These are phyloP conservation scores for Lichtheimia hyalospora DNA, from an alignment of 371 early-diverging fungal species.

Conservation along the genomic window DNA sequence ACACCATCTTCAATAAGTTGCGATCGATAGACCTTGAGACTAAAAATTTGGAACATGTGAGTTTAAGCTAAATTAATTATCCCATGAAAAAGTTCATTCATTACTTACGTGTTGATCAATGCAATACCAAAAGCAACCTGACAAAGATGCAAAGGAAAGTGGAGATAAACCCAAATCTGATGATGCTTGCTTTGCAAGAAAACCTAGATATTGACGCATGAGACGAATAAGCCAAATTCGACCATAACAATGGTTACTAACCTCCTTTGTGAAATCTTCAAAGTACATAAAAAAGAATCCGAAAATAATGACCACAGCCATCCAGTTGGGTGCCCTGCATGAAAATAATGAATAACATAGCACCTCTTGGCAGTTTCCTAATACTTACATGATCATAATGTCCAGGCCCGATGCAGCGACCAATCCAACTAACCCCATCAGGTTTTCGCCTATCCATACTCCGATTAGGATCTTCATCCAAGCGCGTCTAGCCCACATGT, in stretches of 20 bases:
- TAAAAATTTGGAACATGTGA: conserved; percentile 11
- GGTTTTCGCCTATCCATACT: conserved; percentile 23
- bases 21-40: conserved; percentile 33
- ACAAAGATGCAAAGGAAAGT: conserved; percentile 58
- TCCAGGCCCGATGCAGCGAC: conserved; percentile 37
- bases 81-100: background rate
- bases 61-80: background rate
- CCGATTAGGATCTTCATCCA: too few species aligned
- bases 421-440: conserved; percentile 44
- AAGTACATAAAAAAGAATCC: conserved; percentile 58
- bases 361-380: background rate
- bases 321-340: conserved; percentile 43
- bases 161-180: conserved; percentile 61
- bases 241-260: conserved; percentile 3
- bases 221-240: background rate
- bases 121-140: conserved; percentile 56
- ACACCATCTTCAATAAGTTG: conserved; percentile 31
- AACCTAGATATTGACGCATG: conserved; percentile 15
- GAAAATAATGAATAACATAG: background rate
- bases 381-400: conserved; percentile 32
- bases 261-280: conserved; percentile 54
- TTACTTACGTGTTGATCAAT: conserved; percentile 41
- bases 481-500: background rate
- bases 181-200: conserved; percentile 46
- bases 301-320: conserved; percentile 52